These are phyloP conservation scores for Coemansia biformis DNA, from an alignment of 192 early-diverging fungal species.

Conservation along the genomic window DNA sequence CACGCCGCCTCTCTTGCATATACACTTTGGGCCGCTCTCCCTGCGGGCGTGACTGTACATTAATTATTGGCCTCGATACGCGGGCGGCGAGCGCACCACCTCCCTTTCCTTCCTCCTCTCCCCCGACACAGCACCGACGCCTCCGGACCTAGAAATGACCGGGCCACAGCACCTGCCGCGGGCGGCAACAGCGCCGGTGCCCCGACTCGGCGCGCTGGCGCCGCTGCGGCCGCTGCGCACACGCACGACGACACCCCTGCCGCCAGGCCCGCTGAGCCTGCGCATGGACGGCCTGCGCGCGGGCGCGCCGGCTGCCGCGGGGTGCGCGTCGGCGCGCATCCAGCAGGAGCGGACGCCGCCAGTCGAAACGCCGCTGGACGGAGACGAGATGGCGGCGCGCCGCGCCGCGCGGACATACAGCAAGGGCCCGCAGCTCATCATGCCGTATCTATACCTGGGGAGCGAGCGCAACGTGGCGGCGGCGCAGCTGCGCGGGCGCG, in stretches of 20 bases:
- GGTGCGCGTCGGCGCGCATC: background rate
- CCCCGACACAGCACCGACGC: no score
- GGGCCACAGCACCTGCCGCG: slow-evolving; percentile 3
- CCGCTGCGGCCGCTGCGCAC: background rate
- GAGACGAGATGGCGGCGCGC: slow-evolving; percentile 16
- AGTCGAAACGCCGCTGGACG: background rate
- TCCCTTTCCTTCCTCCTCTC: no score
- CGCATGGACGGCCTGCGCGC: slow-evolving; percentile 1
- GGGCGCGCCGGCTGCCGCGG: background rate
- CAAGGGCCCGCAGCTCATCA: slow-evolving; percentile 36
- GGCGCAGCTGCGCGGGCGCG: slow-evolving; percentile 9
- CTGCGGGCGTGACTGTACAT: no score
- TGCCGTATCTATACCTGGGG: slow-evolving; percentile 43
- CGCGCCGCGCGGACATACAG: slow-evolving; percentile 31
- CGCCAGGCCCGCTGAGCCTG: background rate
- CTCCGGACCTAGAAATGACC: background rate
- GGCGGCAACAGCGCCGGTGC: slow-evolving; percentile 13
- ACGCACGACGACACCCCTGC: no score
- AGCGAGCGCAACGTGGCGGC: slow-evolving; percentile 18
- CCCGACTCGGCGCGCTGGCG: no score
- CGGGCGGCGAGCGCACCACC: no score
- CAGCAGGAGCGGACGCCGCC: background rate
- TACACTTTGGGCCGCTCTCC: no score
- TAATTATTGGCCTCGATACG: no score
- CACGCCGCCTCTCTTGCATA: no score